Evolutionary conservation across 1,284 basidiomycete genomes (phyloP).

Genomic region (Xerocomus amazonicus): DNA sequence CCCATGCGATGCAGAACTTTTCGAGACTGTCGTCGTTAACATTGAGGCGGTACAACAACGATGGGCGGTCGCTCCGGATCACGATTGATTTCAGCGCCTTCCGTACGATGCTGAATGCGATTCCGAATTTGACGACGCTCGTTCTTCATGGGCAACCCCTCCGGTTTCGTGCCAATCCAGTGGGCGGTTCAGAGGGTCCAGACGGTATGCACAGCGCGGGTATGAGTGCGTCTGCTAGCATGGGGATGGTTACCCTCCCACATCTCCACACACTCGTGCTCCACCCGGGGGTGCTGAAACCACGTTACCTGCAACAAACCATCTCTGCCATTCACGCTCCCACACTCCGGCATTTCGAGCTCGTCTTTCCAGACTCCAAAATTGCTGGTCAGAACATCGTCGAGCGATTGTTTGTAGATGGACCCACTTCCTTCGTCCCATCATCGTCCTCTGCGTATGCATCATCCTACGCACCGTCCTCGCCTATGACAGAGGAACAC

Average conservation of each 20-base stretch:
- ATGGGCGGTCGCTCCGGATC: constrained; percentile 26
- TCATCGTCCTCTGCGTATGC: constrained; percentile 5
- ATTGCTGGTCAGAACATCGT: constrained; percentile 25
- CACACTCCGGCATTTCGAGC: constrained; percentile 31
- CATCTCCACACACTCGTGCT: constrained; percentile 29
- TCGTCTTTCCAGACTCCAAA: constrained; percentile 32
- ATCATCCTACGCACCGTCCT: background rate
- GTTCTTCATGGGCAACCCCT: constrained; percentile 29
- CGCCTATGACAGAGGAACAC: background rate
- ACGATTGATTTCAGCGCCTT: constrained; percentile 29
- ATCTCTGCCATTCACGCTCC: constrained; percentile 29
- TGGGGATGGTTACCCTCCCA: constrained; percentile 17
- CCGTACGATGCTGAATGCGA: constrained; percentile 23
- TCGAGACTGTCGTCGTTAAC: constrained; percentile 25
- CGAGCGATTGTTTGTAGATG: constrained; percentile 23
- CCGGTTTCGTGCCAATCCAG: constrained; percentile 21
- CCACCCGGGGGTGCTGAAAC: constrained; percentile 31
- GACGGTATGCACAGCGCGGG: background rate
- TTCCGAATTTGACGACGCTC: constrained; percentile 25
- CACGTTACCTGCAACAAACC: constrained; percentile 32
- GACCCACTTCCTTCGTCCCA: background rate
- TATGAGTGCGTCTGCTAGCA: background rate
- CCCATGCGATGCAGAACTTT: constrained; percentile 18
- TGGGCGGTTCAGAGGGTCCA: constrained; percentile 9
- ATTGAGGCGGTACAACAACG: constrained; percentile 29